Evolutionary conservation across 495 filamentous ascomycete genomes (phyloP), one percentile per base, ranked within the genome.

Genomic region (Podospora tetraspora): DNA sequence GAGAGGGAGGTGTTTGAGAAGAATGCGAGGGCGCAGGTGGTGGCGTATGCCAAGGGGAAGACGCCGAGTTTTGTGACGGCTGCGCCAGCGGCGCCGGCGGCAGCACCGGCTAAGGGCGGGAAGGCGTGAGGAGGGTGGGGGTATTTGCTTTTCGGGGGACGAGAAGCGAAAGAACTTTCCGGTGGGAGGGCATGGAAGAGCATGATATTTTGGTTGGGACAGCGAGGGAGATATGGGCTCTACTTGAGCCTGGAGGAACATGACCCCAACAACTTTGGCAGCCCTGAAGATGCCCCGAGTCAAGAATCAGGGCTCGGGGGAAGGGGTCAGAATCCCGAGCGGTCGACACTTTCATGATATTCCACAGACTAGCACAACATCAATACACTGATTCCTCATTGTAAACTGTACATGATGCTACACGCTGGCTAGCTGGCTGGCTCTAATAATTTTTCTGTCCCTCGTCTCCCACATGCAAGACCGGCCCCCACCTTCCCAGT

Each of bases 21-120:
- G 84, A 89, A 87, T 62, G 96, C 92, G 12, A 86, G 86, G 75
- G 83, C 88, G n/a, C 97, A 92, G 85, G 91, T 92, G 34, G 84
- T 85, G 73, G 86, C 88, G 71, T 94, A 96, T 79, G 94, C 93
- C 6, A 84, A 80, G 73, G 79, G 77, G 37, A 25, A 27, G 27
- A 27, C 68, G 8, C 69, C 73, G n/a, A 72, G 70, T 29, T 80
- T 78, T 30, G 68, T 69, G 9, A 43, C 10, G 32, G 16, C 34
- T 8, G 66, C 43, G 0, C 56, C 59, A 3, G 43, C 63, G 2
- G 24, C 57, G 13, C 43, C 61, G 2, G 30, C 52, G 13, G 59
- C 30, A 4, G 63, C 24, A 22, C 59, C 59, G 32, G 11, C 22
- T 5, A 52, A 52, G 43, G 43, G 43, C 6, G 43, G 43, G 43